Evolutionary conservation across 441 rosid genomes (phyloP), one percentile per base, ranked within the genome.

Genomic region (Aleurites moluccanus): DNA sequence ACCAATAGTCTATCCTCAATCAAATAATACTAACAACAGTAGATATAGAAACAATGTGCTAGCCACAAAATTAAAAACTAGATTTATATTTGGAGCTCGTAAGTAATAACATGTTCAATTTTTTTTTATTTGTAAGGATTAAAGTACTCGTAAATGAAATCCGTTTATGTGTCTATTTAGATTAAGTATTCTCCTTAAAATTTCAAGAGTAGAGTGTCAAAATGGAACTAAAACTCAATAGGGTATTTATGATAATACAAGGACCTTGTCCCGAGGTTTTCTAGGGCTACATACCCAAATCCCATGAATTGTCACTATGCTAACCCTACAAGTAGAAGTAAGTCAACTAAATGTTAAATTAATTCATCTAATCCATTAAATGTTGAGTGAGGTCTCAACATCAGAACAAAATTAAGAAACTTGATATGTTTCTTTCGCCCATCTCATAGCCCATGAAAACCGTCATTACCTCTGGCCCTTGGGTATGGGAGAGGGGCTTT

Each of bases 1-100:
- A 80, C 77, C 76, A 47, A 72, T 56, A 8, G 67, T 70, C 6
- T 42, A 23, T 64, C 61, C 28, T 62, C 20, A 55, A 40, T 28
- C 23, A 40, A 50, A 44, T 40, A 20, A 69, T 28, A 53, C 38
- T 10, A 42, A 9, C 21, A 21, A 68, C 49, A 52, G 47, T 20
- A 9, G 0, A 72, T 18, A 49, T 18, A 60, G 18, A 38, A 0
- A 16, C 10, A 27, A 67, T 8, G 4, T 55, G 27, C 53, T 57
- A 61, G 62, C 5, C 30, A 9, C 4, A 53, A 44, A 52, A n/a
- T 49, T 45, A 62, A 64, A 59, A n/a, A n/a, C n/a, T n/a, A n/a
- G n/a, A n/a, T n/a, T n/a, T n/a, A n/a, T n/a, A n/a, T n/a, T n/a
- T n/a, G n/a, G n/a, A n/a, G n/a, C n/a, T n/a, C n/a, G n/a, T n/a